Conservation (phyloP, 495 filamentous ascomycete species). For the Clohesyomyces aquaticus region DNA sequence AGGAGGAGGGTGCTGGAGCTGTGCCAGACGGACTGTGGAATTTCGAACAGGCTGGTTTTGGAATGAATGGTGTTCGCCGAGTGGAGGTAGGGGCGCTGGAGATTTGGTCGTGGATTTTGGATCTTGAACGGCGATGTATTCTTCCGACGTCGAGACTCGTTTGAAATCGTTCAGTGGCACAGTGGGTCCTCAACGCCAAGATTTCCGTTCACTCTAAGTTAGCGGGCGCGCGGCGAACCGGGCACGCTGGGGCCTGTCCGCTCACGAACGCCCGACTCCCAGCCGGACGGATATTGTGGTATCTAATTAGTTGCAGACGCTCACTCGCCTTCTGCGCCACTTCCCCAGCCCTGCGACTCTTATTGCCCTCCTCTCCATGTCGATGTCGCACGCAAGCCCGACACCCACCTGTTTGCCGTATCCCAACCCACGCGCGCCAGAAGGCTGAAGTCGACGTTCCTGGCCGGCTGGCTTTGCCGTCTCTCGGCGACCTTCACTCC, state of each 20-base stretch:
- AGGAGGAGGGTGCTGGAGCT: background rate
- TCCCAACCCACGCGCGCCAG: constrained; percentile 31
- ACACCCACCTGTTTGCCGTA: constrained; percentile 21
- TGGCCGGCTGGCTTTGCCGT: background rate
- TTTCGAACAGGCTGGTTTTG: constrained; percentile 1
- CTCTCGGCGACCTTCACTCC: constrained; percentile 7
- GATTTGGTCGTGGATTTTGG: too few species aligned
- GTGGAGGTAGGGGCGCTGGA: too few species aligned
- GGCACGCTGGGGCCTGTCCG: too few species aligned
- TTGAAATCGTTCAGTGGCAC: too few species aligned
- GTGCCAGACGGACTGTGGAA: background rate
- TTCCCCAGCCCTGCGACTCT: background rate
- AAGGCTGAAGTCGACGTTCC: constrained; percentile 21
- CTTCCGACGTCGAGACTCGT: too few species aligned
- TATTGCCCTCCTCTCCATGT: constrained; percentile 28
- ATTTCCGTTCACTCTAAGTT: background rate
- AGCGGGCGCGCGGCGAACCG: too few species aligned
- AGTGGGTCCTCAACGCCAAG: constrained; percentile 2
- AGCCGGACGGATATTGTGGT: background rate
- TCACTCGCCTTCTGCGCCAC: background rate
- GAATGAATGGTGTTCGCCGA: background rate
- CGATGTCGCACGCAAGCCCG: constrained; percentile 37
- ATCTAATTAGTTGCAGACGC: background rate
- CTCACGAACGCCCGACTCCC: too few species aligned
- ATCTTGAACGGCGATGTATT: too few species aligned